Conservation (phyloP, 2,329 filamentous ascomycete species). For the Claviceps purpurea region DNA sequence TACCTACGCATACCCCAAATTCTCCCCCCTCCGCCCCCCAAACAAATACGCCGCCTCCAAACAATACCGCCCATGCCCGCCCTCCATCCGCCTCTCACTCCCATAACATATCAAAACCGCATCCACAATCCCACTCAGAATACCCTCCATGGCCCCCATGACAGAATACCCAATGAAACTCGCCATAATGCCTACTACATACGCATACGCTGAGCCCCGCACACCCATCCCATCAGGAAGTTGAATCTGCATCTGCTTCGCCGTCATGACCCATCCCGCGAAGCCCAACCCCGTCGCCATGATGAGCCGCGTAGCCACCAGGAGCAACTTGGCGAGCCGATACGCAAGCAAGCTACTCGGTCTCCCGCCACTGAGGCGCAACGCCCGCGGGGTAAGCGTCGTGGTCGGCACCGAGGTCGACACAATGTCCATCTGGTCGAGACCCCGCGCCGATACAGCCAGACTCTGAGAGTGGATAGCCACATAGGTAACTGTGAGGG, state of each 20-base stretch:
- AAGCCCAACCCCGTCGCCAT: slow-evolving; percentile 86
- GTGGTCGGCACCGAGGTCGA: slow-evolving; percentile 61
- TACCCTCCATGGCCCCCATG: slow-evolving; percentile 78
- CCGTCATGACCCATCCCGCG: slow-evolving; percentile 91
- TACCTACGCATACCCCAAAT: slow-evolving; percentile 8
- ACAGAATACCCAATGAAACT: slow-evolving; percentile 93
- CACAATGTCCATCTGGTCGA: slow-evolving; percentile 74
- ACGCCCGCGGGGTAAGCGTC: slow-evolving; percentile 46
- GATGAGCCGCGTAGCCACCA: slow-evolving; percentile 81
- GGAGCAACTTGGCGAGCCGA: slow-evolving; percentile 75
- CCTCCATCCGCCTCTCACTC: slow-evolving; percentile 63
- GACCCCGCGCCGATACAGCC: slow-evolving; percentile 59
- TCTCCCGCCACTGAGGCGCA: slow-evolving; percentile 28
- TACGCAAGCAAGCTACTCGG: slow-evolving; percentile 61
- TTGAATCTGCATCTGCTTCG: slow-evolving; percentile 57
- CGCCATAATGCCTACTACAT: slow-evolving; percentile 83
- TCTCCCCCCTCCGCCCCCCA: slow-evolving; percentile 36
- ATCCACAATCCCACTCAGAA: slow-evolving; percentile 76
- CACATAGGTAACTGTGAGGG: slow-evolving; percentile 80
- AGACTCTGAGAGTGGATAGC: slow-evolving; percentile 86
- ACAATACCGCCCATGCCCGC: slow-evolving; percentile 65
- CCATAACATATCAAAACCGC: slow-evolving; percentile 88
- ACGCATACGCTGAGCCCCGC: slow-evolving; percentile 81
- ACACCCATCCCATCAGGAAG: slow-evolving; percentile 39
- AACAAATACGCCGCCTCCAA: slow-evolving; percentile 84